phyloP scores from a whole-genome alignment of 2,329 filamentous ascomycete genomes.

The Nothomitra cinnamomea region DNA sequence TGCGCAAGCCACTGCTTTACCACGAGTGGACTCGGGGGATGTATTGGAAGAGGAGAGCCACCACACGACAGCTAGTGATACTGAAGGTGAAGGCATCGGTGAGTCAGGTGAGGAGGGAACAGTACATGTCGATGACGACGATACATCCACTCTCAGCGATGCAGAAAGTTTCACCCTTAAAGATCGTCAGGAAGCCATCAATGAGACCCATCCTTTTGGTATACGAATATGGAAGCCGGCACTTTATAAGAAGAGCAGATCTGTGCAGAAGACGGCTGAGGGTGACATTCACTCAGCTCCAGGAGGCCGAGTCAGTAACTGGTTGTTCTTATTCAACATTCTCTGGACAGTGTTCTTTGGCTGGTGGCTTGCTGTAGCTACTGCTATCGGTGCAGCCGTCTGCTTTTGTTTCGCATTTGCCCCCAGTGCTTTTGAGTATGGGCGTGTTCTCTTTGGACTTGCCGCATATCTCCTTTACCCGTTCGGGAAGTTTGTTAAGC shows the following conservation, averaged over 20 bases:
- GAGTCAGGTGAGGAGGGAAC: conserved; percentile 28
- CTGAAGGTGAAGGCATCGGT: conserved; percentile 24
- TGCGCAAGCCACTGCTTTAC: conserved; percentile 27
- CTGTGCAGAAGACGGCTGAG: conserved; percentile 89
- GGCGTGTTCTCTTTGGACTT: conserved; percentile 66
- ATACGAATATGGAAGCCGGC: conserved; percentile 98
- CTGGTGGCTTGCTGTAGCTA: conserved; percentile 80
- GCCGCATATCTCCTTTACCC: conserved; percentile 83
- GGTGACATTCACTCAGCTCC: conserved; percentile 93
- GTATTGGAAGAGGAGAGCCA: conserved; percentile 15
- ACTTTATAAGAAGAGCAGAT: conserved; percentile 91
- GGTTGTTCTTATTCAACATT: conserved; percentile 77
- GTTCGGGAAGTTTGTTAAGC: conserved; percentile 87
- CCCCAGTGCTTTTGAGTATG: conserved; percentile 71
- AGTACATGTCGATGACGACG: conserved; percentile 36
- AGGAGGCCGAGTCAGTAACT: conserved; percentile 66
- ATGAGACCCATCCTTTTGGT: conserved; percentile 95
- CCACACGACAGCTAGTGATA: conserved; percentile 14
- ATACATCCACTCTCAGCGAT: conserved; percentile 63
- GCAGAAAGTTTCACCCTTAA: conserved; percentile 96
- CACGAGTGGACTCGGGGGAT: conserved; percentile 30
- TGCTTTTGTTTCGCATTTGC: conserved; percentile 69
- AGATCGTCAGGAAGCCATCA: conserved; percentile 93
- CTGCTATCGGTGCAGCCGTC: conserved; percentile 54
- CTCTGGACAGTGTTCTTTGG: conserved; percentile 85